phyloP scores from a whole-genome alignment of 192 early-diverging fungal species.

The Lobulomyces angularis region DNA sequence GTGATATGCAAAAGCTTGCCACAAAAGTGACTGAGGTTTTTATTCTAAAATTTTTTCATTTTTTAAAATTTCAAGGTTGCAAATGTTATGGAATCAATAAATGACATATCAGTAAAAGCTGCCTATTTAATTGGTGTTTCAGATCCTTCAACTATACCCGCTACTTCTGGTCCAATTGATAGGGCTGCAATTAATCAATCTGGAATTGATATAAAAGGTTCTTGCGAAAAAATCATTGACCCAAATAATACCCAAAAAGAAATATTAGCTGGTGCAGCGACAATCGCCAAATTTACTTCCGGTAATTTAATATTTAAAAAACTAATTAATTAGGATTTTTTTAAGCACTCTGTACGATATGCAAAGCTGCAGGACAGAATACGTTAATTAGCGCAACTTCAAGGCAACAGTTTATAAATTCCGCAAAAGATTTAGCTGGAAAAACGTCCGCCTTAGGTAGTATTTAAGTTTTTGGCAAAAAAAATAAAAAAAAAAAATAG shows the following conservation, averaged over 20 bases:
- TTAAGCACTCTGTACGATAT: constrained; percentile 29
- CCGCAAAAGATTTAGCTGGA: constrained; percentile 30
- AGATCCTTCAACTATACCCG: constrained; percentile 26
- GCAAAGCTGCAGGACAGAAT: constrained; percentile 25
- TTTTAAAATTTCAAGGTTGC: too few species aligned
- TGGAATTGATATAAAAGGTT: constrained; percentile 21
- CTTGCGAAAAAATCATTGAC: constrained; percentile 23
- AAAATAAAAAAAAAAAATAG: too few species aligned
- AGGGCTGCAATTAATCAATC: constrained; percentile 12
- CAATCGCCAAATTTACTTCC: constrained; percentile 35
- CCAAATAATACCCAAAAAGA: constrained; percentile 16
- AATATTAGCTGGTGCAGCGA: constrained; percentile 25
- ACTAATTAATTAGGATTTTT: too few species aligned
- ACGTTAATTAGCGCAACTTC: constrained; percentile 6
- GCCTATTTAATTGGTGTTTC: constrained; percentile 32
- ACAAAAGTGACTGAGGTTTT: constrained; percentile 17
- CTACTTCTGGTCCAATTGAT: constrained; percentile 21
- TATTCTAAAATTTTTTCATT: too few species aligned
- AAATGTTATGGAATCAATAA: constrained; percentile 14
- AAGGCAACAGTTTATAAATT: constrained; percentile 24
- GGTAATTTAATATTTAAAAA: too few species aligned
- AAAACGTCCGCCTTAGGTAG: constrained; percentile 24
- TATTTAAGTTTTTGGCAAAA: too few species aligned
- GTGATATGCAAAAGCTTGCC: too few species aligned
- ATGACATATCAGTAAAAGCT: constrained; percentile 23